Conservation (phyloP, 257 asterid species). For the Catharanthus roseus region DNA sequence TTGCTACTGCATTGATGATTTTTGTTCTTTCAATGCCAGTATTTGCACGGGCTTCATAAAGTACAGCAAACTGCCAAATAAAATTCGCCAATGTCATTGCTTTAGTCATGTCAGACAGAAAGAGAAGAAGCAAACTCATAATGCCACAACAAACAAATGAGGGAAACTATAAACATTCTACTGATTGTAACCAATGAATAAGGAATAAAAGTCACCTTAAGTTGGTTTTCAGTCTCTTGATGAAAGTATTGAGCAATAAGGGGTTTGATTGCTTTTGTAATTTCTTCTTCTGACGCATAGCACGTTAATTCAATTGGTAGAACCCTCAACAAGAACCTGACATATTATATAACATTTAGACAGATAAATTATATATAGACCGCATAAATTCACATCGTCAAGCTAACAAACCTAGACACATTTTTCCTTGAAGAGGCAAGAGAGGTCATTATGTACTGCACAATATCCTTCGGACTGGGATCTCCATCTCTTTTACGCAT, state of each 20-base stretch:
- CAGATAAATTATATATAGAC: not conserved
- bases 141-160: not conserved
- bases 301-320: slow-evolving; percentile 87
- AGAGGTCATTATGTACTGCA: slow-evolving; percentile 86
- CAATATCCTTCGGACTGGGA: slow-evolving; percentile 78
- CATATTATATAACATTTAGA: slow-evolving; percentile 24
- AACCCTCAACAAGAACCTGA: slow-evolving; percentile 79
- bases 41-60: slow-evolving; percentile 93
- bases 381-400: slow-evolving; percentile 3
- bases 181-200: not conserved
- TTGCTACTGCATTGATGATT: slow-evolving; percentile 79
- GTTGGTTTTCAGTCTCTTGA: slow-evolving; percentile 57
- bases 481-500: slow-evolving; percentile 84
- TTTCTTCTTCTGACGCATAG: slow-evolving; percentile 95
- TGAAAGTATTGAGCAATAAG: slow-evolving; percentile 70
- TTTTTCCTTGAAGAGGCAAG: slow-evolving; percentile 73
- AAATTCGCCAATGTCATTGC: slow-evolving; percentile 4
- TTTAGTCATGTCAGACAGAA: not conserved
- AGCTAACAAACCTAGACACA: slow-evolving; percentile 54
- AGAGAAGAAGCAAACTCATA: not conserved
- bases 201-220: slow-evolving; percentile 41
- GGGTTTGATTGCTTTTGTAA: slow-evolving; percentile 66
- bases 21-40: slow-evolving; percentile 74
- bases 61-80: slow-evolving; percentile 65
- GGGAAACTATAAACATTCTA: not conserved